Evolutionary conservation across 352 stramenopile genomes (phyloP).

Genomic region (Stramenopiles sp.): DNA sequence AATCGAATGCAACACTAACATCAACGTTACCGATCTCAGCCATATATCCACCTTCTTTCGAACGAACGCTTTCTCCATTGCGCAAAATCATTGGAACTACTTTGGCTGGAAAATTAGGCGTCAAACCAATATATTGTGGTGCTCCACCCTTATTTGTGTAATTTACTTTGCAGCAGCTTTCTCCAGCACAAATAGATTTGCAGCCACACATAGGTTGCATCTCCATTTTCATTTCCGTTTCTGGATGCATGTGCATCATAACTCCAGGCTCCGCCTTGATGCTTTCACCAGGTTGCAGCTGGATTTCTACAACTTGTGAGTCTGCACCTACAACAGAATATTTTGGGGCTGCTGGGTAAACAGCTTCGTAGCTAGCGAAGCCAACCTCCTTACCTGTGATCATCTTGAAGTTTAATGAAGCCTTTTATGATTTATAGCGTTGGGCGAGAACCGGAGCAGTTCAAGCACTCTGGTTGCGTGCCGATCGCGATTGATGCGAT

Average conservation of each 20-base stretch:
- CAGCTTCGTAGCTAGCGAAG: no score
- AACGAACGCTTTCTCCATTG: conserved; percentile 22
- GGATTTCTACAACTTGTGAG: conserved; percentile 18
- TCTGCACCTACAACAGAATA: not conserved
- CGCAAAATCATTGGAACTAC: conserved; percentile 28
- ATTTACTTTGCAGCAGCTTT: conserved; percentile 7
- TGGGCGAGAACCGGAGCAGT: no score
- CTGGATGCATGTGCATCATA: conserved; percentile 18
- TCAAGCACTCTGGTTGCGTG: no score
- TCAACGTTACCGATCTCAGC: conserved; percentile 25
- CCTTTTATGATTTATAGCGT: no score
- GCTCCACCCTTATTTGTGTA: conserved; percentile 21
- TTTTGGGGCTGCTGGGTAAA: no score
- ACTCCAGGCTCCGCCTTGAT: conserved; percentile 16
- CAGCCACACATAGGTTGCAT: conserved; percentile 20
- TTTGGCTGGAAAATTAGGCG: conserved; percentile 29
- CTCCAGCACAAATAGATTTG: conserved; percentile 16
- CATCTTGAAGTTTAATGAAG: no score
- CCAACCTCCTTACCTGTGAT: no score
- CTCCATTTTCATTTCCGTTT: conserved; percentile 9
- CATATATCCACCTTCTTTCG: conserved; percentile 27
- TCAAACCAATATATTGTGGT: conserved; percentile 28
- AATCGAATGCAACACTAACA: conserved; percentile 24
- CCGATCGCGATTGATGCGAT: no score
- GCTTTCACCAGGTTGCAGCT: conserved; percentile 11